A percentile compares a stretch with the other conserved stretches of the same genome.
These are phyloP conservation scores for Truncatella angustata DNA, from an alignment of 2,329 filamentous ascomycete genomes.

Conservation along the genomic window DNA sequence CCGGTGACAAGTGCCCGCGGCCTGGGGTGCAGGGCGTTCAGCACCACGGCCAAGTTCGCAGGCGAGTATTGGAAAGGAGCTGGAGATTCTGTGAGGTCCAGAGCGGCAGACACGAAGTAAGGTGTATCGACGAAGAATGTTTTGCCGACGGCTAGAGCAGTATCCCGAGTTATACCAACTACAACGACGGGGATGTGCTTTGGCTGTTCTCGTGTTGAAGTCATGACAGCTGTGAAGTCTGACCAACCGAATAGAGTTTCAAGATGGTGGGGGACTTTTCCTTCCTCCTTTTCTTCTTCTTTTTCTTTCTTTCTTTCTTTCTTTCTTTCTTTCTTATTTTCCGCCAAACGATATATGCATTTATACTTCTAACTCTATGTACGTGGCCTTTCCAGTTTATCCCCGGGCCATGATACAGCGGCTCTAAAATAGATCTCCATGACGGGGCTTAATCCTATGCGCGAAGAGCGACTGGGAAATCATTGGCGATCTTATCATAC, in stretches of 20 bases:
- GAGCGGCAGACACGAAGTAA: constrained; percentile 1
- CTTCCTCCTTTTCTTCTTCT: no score
- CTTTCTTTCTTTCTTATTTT: no score
- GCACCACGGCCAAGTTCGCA: constrained; percentile 7
- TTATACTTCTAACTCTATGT: no score
- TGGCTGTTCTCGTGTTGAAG: not conserved
- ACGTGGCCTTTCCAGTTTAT: no score
- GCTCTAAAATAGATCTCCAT: no score
- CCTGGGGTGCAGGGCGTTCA: constrained; percentile 8
- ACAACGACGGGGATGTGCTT: not conserved
- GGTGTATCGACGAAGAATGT: not conserved
- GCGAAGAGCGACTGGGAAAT: not conserved
- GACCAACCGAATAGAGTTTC: no score
- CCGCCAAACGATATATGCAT: no score
- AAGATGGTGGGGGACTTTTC: no score
- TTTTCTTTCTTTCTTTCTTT: no score
- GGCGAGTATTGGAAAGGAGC: constrained; percentile 1
- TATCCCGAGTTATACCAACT: not conserved
- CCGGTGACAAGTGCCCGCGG: constrained; percentile 7
- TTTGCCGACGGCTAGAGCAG: not conserved
- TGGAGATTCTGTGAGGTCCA: constrained; percentile 8
- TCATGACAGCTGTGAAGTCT: not conserved
- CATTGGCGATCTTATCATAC: no score
- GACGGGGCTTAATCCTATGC: not conserved
- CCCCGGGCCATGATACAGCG: no score